These are phyloP conservation scores for Coemansia guatemalensis DNA, from an alignment of 192 early-diverging fungal species.

Conservation along the genomic window DNA sequence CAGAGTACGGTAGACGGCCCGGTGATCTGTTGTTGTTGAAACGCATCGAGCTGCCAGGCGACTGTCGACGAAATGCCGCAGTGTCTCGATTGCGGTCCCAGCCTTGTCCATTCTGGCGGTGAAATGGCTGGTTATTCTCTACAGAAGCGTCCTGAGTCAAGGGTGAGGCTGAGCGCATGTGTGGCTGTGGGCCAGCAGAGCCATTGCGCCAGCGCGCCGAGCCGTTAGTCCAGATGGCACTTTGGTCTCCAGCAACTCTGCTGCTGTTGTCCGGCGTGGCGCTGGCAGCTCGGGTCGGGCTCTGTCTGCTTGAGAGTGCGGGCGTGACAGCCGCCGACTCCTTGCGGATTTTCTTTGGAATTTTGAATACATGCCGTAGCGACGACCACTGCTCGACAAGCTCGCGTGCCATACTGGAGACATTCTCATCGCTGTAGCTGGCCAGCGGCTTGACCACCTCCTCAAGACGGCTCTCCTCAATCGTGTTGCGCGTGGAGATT, in stretches of 20 bases:
- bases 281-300: slow-evolving; percentile 26
- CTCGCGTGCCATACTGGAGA: slow-evolving; percentile 25
- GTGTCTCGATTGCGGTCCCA: slow-evolving; percentile 8
- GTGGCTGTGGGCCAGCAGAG: slow-evolving; percentile 3
- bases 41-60: slow-evolving; percentile 14
- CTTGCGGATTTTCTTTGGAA: slow-evolving; percentile 46
- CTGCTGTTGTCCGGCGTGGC: slow-evolving; percentile 1
- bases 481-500: slow-evolving; percentile 72
- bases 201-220: slow-evolving; percentile 19
- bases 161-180: slow-evolving; percentile 30
- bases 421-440: slow-evolving; percentile 42
- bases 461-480: slow-evolving; percentile 77
- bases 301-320: slow-evolving; percentile 23
- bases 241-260: neutral
- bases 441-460: slow-evolving; percentile 58
- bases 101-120: neutral
- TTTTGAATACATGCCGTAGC: slow-evolving; percentile 45
- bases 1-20: slow-evolving; percentile 11
- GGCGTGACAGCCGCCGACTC: slow-evolving; percentile 24
- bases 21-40: slow-evolving; percentile 21
- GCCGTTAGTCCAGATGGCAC: slow-evolving; percentile 3
- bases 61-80: slow-evolving; percentile 14
- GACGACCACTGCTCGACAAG: slow-evolving; percentile 42
- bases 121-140: neutral
- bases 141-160: neutral